A percentile compares a stretch with the other conserved stretches of the same genome.
Evolutionary conservation across 441 rosid genomes (phyloP).

Genomic region (Gossypium davidsonii): DNA sequence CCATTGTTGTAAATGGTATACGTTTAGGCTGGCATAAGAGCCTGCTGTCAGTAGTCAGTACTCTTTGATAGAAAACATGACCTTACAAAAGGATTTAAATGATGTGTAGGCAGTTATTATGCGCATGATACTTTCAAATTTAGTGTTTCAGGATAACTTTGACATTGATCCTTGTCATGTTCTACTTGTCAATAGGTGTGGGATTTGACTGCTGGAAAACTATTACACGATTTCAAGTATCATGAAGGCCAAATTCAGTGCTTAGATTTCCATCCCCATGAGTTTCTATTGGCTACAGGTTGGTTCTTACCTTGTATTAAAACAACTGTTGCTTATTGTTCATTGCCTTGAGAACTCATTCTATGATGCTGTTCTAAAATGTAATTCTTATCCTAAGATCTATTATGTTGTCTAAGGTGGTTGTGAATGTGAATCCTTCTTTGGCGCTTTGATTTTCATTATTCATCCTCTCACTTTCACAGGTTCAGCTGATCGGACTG

Average conservation of each 20-base stretch:
- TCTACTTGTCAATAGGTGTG: conserved; percentile 50
- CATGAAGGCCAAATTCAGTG: conserved; percentile 94
- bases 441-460: conserved; percentile 2
- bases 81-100: neutral
- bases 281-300: conserved; percentile 97
- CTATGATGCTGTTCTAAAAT: neutral
- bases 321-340: conserved; percentile 1
- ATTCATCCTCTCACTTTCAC: conserved; percentile 9
- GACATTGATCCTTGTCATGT: conserved; percentile 11
- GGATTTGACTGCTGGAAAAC: conserved; percentile 99
- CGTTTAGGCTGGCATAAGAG: neutral
- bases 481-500: conserved; percentile 99
- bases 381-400: neutral
- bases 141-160: neutral
- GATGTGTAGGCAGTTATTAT: neutral
- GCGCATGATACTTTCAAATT: neutral
- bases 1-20: neutral
- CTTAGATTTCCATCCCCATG: conserved; percentile 97
- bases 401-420: neutral
- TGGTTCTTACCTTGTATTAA: conserved; percentile 22
- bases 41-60: neutral
- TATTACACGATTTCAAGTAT: conserved; percentile 87
- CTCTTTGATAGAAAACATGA: neutral
- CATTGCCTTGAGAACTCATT: conserved; percentile 5
- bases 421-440: neutral